phyloP scores from a whole-genome alignment of 768 basidiomycete species.

The Lentinula boryana region DNA sequence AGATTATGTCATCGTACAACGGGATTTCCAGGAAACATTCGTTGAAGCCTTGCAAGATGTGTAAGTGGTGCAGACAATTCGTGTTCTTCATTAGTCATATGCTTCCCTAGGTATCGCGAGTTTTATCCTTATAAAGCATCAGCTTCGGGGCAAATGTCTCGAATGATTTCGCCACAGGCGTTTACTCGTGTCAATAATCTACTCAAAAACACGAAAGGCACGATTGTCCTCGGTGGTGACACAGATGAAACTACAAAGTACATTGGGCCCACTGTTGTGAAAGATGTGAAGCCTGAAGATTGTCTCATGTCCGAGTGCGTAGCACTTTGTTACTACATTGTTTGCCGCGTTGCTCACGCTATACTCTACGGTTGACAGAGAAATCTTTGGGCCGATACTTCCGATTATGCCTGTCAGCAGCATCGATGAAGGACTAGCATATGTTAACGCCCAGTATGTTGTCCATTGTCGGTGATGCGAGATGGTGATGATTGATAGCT shows the following conservation, averaged over 20 bases:
- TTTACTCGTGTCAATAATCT: slow-evolving; percentile 47
- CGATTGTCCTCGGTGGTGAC: slow-evolving; percentile 47
- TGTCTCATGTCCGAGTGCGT: slow-evolving; percentile 54
- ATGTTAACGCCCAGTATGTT: slow-evolving; percentile 45
- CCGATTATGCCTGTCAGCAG: slow-evolving; percentile 55
- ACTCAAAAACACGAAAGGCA: slow-evolving; percentile 49
- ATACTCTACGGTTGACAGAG: slow-evolving; percentile 29
- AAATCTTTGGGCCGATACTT: slow-evolving; percentile 69
- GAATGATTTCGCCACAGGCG: slow-evolving; percentile 51
- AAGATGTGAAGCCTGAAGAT: slow-evolving; percentile 48
- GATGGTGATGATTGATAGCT: not conserved
- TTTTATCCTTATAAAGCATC: slow-evolving; percentile 55
- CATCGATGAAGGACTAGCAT: slow-evolving; percentile 49
- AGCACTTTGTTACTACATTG: not conserved
- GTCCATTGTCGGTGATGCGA: not conserved
- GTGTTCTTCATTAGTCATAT: slow-evolving; percentile 12
- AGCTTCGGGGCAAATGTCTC: slow-evolving; percentile 33
- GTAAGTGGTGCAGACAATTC: not conserved
- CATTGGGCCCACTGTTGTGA: slow-evolving; percentile 58
- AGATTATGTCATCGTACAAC: slow-evolving; percentile 31
- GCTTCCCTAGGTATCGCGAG: slow-evolving; percentile 33
- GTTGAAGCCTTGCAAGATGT: slow-evolving; percentile 9
- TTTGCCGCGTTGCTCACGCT: not conserved
- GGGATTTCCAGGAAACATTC: slow-evolving; percentile 10
- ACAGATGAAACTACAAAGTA: slow-evolving; percentile 31